A percentile compares a stretch with the other conserved stretches of the same genome.
phyloP scores from a whole-genome alignment of 2,329 filamentous ascomycete genomes.

The Fusarium cicatricum region DNA sequence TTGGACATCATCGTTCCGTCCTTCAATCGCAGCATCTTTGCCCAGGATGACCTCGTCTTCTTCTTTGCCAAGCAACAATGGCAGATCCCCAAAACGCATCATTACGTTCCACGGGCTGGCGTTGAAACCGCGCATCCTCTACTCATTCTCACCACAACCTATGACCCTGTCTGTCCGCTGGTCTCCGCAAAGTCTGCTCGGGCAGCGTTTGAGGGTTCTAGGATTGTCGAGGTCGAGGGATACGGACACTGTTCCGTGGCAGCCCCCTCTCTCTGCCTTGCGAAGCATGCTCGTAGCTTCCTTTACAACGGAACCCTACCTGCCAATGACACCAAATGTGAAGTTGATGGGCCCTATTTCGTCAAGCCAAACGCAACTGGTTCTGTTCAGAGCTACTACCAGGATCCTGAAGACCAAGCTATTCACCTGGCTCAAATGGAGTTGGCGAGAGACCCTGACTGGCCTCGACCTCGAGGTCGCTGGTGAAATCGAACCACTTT shows the following conservation, averaged over 20 bases:
- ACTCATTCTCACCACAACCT: conserved; percentile 44
- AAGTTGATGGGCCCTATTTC: conserved; percentile 52
- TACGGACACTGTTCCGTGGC: conserved; percentile 55
- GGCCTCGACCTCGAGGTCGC: conserved; percentile 11
- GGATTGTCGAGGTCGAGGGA: conserved; percentile 51
- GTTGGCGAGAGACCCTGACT: conserved; percentile 22
- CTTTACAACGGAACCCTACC: conserved; percentile 51
- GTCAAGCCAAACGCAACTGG: conserved; percentile 16
- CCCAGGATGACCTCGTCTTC: conserved; percentile 43
- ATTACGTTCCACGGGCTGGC: conserved; percentile 32
- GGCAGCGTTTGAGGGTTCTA: conserved; percentile 48
- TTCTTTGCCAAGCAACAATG: conserved; percentile 44
- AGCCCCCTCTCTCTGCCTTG: conserved; percentile 48
- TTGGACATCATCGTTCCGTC: conserved; percentile 47
- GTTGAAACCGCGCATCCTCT: conserved; percentile 49
- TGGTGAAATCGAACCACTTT: too few species aligned
- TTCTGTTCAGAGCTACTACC: not conserved
- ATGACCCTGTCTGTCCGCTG: conserved; percentile 61
- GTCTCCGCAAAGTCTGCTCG: conserved; percentile 49
- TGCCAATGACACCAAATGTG: conserved; percentile 46
- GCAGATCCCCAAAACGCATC: conserved; percentile 42
- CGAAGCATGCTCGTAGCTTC: conserved; percentile 47
- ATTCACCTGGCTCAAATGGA: conserved; percentile 32
- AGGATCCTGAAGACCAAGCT: conserved; percentile 23
- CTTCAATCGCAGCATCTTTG: conserved; percentile 46